Conservation (phyloP, 768 basidiomycete species). For the Russula sp. region DNA sequence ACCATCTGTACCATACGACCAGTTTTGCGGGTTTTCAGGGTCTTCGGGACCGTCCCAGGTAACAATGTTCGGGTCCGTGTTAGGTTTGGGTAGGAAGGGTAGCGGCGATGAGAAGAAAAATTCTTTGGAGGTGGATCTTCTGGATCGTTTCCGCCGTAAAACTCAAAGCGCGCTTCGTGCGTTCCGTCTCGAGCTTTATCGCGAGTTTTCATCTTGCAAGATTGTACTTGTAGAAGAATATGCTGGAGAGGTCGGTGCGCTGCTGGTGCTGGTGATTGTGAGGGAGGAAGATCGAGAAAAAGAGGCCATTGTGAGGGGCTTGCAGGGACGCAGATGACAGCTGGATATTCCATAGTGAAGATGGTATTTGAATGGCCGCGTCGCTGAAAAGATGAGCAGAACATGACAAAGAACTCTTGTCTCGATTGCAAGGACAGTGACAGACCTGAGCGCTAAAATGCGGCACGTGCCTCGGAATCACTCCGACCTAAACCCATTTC, state of each 20-base stretch:
- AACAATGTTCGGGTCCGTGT: slow-evolving; percentile 22
- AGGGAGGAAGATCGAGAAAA: not conserved
- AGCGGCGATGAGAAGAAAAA: not conserved
- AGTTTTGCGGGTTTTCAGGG: slow-evolving; percentile 30
- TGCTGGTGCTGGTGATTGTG: too few relatives aligned
- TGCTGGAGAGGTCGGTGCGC: not conserved
- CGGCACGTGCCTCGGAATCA: not conserved
- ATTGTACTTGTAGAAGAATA: not conserved
- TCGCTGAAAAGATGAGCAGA: not conserved
- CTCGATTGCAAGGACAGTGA: not conserved
- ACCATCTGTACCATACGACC: slow-evolving; percentile 26
- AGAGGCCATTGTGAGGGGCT: not conserved
- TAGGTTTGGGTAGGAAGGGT: slow-evolving; percentile 14
- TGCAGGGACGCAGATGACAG: not conserved
- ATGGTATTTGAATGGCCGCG: not conserved
- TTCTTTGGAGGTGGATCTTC: not conserved
- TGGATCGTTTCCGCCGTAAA: too few relatives aligned
- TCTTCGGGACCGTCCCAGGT: slow-evolving; percentile 27
- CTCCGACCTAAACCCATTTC: not conserved
- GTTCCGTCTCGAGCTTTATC: not conserved
- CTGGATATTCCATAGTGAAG: not conserved
- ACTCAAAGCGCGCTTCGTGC: not conserved
- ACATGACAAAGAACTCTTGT: not conserved
- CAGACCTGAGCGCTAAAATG: not conserved
- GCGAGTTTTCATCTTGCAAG: not conserved